A percentile compares a stretch with the other conserved stretches of the same genome.
phyloP scores from a whole-genome alignment of 345 rosid genomes.

The Linum usitatissimum region DNA sequence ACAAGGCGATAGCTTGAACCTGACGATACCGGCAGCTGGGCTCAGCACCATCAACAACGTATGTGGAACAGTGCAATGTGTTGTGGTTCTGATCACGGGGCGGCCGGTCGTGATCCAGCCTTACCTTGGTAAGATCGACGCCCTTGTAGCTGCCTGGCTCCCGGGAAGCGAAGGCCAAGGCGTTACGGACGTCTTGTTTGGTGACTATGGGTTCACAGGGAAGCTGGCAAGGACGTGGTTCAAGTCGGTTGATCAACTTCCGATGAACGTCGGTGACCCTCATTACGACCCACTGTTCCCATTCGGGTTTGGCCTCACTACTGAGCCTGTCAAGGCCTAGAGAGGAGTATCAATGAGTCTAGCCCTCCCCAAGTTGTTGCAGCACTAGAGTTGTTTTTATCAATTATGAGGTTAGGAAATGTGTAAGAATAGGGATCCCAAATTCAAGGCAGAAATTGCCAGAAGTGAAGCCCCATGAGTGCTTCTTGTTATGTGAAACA shows the following conservation, averaged over 20 bases:
- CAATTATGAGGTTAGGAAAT: too few relatives aligned
- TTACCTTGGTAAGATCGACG: not conserved
- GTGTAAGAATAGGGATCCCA: too few relatives aligned
- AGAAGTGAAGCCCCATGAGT: too few relatives aligned
- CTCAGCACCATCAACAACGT: not conserved
- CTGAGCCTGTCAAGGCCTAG: not conserved
- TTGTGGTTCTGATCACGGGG: not conserved
- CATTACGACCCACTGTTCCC: slow-evolving; percentile 1
- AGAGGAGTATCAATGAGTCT: not conserved
- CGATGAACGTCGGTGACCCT: slow-evolving; percentile 1
- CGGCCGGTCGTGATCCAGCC: not conserved
- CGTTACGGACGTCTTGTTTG: not conserved
- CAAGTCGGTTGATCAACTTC: not conserved
- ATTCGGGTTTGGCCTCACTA: slow-evolving; percentile 5
- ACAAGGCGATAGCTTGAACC: slow-evolving; percentile 2
- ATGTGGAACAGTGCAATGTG: not conserved
- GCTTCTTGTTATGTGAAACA: too few relatives aligned
- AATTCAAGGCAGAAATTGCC: too few relatives aligned
- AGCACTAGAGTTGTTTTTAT: not conserved
- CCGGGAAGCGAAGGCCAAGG: slow-evolving; percentile 4
- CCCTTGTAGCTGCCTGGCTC: slow-evolving; percentile 1
- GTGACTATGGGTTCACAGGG: slow-evolving; percentile 4
- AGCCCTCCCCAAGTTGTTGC: not conserved
- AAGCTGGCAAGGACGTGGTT: slow-evolving; percentile 4
- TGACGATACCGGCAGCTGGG: slow-evolving; percentile 5